phyloP scores from a whole-genome alignment of 2,329 filamentous ascomycete genomes.

The Balansia obtecta region DNA sequence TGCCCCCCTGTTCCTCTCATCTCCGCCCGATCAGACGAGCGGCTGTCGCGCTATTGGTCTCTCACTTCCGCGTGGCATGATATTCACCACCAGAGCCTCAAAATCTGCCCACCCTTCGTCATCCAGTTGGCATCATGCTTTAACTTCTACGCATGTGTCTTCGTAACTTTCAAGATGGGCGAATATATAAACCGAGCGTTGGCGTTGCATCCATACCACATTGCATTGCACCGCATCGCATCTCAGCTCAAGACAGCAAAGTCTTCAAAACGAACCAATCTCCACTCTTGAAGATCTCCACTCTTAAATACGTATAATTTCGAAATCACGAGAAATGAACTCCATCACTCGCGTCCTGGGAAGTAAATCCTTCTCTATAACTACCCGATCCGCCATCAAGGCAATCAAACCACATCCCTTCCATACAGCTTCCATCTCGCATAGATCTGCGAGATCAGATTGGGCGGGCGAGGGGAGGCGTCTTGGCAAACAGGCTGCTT shows the following conservation, averaged over 20 bases:
- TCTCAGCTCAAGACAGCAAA: neutral
- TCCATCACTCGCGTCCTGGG: conserved; percentile 16
- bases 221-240: neutral
- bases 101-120: conserved; percentile 5
- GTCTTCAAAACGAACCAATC: neutral
- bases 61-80: conserved; percentile 3
- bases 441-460: conserved; percentile 17
- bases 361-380: conserved; percentile 23
- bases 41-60: neutral
- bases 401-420: conserved; percentile 25
- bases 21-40: neutral
- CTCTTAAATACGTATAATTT: neutral
- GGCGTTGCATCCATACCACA: neutral
- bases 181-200: neutral
- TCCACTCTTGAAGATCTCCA: neutral
- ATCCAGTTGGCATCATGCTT: neutral
- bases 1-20: too few species aligned
- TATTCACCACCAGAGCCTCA: neutral
- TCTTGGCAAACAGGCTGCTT: conserved; percentile 16
- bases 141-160: neutral
- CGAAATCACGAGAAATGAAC: conserved; percentile 13
- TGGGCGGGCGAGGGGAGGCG: conserved; percentile 21
- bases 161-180: neutral
- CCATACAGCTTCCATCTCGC: conserved; percentile 18
- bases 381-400: conserved; percentile 20